phyloP scores from a whole-genome alignment of 495 filamentous ascomycete species.

The Tuber melanosporum region DNA sequence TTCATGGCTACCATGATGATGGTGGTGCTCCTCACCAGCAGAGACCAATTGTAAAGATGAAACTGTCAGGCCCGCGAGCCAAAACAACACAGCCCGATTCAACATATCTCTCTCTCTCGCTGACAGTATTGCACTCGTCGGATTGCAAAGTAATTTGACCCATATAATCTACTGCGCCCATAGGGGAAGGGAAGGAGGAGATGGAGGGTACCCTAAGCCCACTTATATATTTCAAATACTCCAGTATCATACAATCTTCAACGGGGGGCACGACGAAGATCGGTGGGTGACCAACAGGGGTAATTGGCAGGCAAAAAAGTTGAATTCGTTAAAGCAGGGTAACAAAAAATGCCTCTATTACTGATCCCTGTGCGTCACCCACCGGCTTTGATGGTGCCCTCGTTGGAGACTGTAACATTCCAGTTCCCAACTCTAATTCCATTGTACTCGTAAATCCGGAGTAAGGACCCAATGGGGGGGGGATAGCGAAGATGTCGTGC shows the following conservation, averaged over 20 bases:
- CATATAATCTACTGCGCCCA: neutral
- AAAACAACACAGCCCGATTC: neutral
- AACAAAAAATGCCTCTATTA: too few species aligned
- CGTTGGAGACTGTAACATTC: neutral
- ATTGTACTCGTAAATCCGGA: neutral
- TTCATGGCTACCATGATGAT: conserved; percentile 32
- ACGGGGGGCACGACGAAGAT: too few species aligned
- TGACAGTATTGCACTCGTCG: neutral
- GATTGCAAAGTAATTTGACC: neutral
- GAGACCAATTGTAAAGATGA: neutral
- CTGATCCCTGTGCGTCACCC: too few species aligned
- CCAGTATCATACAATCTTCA: too few species aligned
- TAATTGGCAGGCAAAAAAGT: too few species aligned
- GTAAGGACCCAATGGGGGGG: neutral
- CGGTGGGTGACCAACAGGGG: too few species aligned
- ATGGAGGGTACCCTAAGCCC: neutral
- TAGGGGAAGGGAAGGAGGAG: neutral
- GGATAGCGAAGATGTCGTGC: neutral
- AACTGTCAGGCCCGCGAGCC: neutral
- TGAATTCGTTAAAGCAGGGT: too few species aligned
- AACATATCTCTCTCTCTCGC: neutral
- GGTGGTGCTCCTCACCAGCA: conserved; percentile 6
- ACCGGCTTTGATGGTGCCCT: too few species aligned
- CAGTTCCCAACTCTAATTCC: neutral
- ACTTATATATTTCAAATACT: neutral